Evolutionary conservation across 2,329 filamentous ascomycete genomes (phyloP).

Genomic region (Ophiostoma pallidulum): DNA sequence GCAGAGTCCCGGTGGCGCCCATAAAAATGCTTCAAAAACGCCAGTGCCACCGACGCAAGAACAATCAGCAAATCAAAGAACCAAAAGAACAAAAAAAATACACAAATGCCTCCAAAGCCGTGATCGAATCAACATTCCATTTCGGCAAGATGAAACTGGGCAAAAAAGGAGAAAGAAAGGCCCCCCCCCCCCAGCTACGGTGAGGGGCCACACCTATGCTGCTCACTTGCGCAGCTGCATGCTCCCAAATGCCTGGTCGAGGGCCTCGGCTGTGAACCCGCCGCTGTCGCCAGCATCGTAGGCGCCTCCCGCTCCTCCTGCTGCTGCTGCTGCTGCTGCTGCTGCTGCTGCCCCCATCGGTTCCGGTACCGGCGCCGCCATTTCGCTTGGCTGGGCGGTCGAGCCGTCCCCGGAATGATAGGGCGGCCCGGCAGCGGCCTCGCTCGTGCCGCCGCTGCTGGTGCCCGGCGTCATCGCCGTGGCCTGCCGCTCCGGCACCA

Average conservation of each 20-base stretch:
- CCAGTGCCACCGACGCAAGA: too few species aligned
- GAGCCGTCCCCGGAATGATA: too few species aligned
- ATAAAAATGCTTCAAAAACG: too few species aligned
- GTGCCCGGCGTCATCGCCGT: constrained; percentile 23
- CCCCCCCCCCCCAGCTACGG: too few species aligned
- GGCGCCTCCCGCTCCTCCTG: too few species aligned
- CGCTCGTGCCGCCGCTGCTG: constrained; percentile 20
- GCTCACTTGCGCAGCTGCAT: constrained; percentile 8
- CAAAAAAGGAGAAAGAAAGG: too few species aligned
- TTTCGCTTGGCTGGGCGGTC: constrained; percentile 12
- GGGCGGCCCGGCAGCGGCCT: constrained; percentile 19
- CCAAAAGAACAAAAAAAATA: too few species aligned
- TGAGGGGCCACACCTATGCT: too few species aligned
- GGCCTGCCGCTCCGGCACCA: constrained; percentile 54
- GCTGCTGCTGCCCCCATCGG: background rate
- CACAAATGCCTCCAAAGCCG: too few species aligned
- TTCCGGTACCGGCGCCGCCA: constrained; percentile 13
- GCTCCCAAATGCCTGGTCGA: constrained; percentile 15
- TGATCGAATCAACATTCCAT: too few species aligned
- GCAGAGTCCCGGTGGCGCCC: too few species aligned
- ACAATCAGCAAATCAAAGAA: background rate
- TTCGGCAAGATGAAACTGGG: too few species aligned
- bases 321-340: background rate
- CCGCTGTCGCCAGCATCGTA: background rate
- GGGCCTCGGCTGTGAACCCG: constrained; percentile 10